Conservation (phyloP, 2,329 filamentous ascomycete genomes). For the Cryphonectria japonica region DNA sequence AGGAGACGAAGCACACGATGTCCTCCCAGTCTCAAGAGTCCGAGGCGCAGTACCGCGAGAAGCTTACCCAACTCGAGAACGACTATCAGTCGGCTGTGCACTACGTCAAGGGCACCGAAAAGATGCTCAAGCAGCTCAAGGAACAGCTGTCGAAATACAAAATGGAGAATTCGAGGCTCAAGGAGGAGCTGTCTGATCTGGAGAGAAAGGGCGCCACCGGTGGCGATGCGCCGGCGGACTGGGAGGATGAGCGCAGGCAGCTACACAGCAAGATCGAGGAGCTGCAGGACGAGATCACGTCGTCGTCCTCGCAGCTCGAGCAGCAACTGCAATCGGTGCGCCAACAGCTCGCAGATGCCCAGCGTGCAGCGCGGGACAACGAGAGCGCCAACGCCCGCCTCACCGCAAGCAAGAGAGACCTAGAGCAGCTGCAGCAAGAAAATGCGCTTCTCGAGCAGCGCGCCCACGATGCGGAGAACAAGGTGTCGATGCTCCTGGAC, state of each 20-base stretch:
- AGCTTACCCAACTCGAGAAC: constrained; percentile 89
- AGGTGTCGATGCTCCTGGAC: constrained; percentile 89
- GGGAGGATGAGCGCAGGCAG: constrained; percentile 73
- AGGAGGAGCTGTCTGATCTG: constrained; percentile 75
- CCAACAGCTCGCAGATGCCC: constrained; percentile 67
- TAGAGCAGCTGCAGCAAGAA: constrained; percentile 82
- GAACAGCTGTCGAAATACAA: constrained; percentile 95
- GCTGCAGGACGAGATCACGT: constrained; percentile 70
- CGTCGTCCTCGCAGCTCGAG: constrained; percentile 71
- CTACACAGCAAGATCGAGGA: constrained; percentile 71
- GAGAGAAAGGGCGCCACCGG: constrained; percentile 54
- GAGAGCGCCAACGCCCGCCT: constrained; percentile 63
- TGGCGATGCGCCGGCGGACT: constrained; percentile 59
- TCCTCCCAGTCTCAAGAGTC: constrained; percentile 82
- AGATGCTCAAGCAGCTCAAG: constrained; percentile 99
- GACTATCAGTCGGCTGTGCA: constrained; percentile 98
- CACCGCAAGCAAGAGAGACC: constrained; percentile 62
- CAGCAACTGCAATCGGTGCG: constrained; percentile 69
- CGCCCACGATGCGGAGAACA: constrained; percentile 87
- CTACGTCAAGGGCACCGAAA: constrained; percentile 97
- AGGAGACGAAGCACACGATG: constrained; percentile 79
- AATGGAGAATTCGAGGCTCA: constrained; percentile 79
- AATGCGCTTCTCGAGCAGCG: constrained; percentile 81
- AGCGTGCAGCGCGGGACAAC: constrained; percentile 59
- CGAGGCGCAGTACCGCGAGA: constrained; percentile 89